Conservation (phyloP, 2,329 filamentous ascomycete species). For the Rutstroemia sydowiana region DNA sequence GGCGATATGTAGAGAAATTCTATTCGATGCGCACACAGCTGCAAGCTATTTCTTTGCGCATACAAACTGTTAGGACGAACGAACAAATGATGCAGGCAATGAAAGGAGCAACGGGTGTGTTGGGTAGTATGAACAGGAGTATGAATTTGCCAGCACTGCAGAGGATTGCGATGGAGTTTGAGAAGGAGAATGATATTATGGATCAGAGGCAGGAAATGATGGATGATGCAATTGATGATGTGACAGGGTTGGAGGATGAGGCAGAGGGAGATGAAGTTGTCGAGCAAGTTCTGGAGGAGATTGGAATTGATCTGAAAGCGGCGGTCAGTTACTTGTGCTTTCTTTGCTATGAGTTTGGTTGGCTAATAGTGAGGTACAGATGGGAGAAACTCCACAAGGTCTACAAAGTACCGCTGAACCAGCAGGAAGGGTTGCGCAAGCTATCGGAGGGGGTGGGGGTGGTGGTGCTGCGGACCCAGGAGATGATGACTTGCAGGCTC, state of each 20-base stretch:
- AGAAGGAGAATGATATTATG: constrained; percentile 98
- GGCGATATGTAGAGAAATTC: constrained; percentile 96
- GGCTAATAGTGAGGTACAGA: constrained; percentile 41
- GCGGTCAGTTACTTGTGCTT: constrained; percentile 53
- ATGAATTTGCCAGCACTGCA: constrained; percentile 97
- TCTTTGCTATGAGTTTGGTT: background rate
- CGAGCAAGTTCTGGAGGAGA: constrained; percentile 92
- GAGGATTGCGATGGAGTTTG: constrained; percentile 97
- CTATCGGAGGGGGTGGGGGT: constrained; percentile 64
- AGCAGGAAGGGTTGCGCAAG: constrained; percentile 77
- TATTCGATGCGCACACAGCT: constrained; percentile 96
- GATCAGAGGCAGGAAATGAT: constrained; percentile 99
- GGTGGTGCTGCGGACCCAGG: constrained; percentile 46
- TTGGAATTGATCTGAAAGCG: constrained; percentile 87
- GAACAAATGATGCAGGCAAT: constrained; percentile 99
- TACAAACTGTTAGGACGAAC: constrained; percentile 97
- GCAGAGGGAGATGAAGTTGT: constrained; percentile 96
- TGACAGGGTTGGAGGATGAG: constrained; percentile 81
- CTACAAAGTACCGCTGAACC: constrained; percentile 66
- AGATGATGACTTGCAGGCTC: constrained; percentile 89
- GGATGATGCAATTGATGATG: constrained; percentile 97
- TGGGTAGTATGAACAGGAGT: constrained; percentile 94
- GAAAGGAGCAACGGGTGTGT: constrained; percentile 89
- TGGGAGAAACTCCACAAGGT: constrained; percentile 84
- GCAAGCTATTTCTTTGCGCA: constrained; percentile 88